Percentiles rank a stretch among this genome's conserved stretches.
These are phyloP conservation scores for Auricularia cornea DNA, from an alignment of 768 basidiomycete species.

Conservation along the genomic window DNA sequence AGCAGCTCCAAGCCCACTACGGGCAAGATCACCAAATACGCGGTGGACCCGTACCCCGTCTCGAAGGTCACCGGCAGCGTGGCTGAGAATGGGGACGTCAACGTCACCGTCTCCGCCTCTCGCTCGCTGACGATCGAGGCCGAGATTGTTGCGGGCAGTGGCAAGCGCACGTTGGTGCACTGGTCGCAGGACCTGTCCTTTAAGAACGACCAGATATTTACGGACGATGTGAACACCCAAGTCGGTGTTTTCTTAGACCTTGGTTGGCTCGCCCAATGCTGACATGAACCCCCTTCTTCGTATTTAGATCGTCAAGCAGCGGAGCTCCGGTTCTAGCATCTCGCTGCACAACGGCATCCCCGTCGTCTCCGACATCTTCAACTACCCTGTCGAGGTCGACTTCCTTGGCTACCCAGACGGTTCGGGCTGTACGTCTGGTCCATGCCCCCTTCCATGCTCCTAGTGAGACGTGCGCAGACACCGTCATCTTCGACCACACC, in stretches of 20 bases:
- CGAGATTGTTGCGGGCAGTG: constrained; percentile 54
- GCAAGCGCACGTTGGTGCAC: constrained; percentile 42
- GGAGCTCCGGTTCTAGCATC: constrained; percentile 35
- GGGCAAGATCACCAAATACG: constrained; percentile 54
- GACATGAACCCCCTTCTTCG: background rate
- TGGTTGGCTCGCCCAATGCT: background rate
- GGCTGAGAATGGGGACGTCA: constrained; percentile 37
- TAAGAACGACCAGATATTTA: constrained; percentile 54
- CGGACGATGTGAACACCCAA: constrained; percentile 37
- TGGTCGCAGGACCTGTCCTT: constrained; percentile 57
- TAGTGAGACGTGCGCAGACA: background rate
- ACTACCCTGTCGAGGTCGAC: constrained; percentile 44
- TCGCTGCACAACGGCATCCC: constrained; percentile 43
- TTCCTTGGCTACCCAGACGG: constrained; percentile 25
- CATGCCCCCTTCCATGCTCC: background rate
- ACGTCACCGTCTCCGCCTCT: constrained; percentile 54
- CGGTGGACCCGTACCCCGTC: constrained; percentile 48
- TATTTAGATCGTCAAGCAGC: constrained; percentile 42
- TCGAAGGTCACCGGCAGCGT: constrained; percentile 39
- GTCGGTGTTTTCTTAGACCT: constrained; percentile 18
- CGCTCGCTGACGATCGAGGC: constrained; percentile 53
- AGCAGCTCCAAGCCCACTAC: constrained; percentile 48
- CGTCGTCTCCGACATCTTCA: constrained; percentile 41
- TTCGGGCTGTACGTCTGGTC: constrained; percentile 21
- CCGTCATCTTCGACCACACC: constrained; percentile 49